Percentiles rank a stretch among this genome's conserved stretches.
Evolutionary conservation across 208 protist species (phyloP).

Genomic region (Leishmania major): DNA sequence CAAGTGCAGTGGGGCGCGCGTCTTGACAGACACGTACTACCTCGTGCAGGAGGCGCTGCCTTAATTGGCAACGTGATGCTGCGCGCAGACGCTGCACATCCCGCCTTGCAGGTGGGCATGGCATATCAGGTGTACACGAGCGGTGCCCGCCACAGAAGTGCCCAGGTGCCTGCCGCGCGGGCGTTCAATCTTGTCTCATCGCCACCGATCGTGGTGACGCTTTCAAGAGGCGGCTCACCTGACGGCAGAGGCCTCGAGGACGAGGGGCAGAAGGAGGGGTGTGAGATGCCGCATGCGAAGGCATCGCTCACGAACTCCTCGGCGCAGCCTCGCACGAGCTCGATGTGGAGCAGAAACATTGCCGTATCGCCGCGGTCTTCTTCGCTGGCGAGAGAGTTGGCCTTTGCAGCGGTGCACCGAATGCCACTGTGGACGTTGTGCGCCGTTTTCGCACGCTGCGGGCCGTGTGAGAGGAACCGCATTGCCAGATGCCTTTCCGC

Average conservation of each 20-base stretch:
- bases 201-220: background rate
- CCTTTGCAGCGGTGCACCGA: slow-evolving; percentile 21
- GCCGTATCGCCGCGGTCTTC: slow-evolving; percentile 41
- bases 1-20: slow-evolving; percentile 41
- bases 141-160: slow-evolving; percentile 35
- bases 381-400: slow-evolving; percentile 36
- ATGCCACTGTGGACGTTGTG: slow-evolving; percentile 42
- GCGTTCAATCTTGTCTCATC: background rate
- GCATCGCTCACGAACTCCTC: slow-evolving; percentile 37
- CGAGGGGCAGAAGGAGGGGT: slow-evolving; percentile 3
- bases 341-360: slow-evolving; percentile 44
- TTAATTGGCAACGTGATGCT: slow-evolving; percentile 30
- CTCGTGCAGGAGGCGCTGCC: slow-evolving; percentile 33
- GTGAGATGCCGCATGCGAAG: slow-evolving; percentile 16
- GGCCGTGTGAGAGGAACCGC: slow-evolving; percentile 31
- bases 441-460: slow-evolving; percentile 42
- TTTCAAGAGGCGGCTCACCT: background rate
- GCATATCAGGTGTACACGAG: slow-evolving; percentile 33
- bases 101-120: slow-evolving; percentile 18
- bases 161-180: slow-evolving; percentile 18
- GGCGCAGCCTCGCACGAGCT: slow-evolving; percentile 43
- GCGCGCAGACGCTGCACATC: slow-evolving; percentile 41
- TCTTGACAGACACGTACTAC: slow-evolving; percentile 42
- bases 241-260: background rate
- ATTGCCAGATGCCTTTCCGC: slow-evolving; percentile 34